Base-by-base conservation (phyloP, 495 filamentous ascomycete genomes). In the Mycothermus thermophilus region DNA sequence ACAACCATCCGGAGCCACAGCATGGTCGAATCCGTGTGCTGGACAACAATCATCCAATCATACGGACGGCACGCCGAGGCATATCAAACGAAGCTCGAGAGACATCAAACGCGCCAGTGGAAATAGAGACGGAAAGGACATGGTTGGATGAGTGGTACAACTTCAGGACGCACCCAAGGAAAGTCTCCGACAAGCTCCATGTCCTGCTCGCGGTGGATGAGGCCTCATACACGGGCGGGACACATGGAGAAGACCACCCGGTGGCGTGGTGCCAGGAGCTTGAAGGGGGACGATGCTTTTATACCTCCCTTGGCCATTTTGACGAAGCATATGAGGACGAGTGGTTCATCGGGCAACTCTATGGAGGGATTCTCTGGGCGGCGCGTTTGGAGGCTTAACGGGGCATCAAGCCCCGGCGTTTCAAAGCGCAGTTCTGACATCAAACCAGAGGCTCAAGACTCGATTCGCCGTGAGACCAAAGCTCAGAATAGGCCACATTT, bases 91-190 rank as follows among this genome's bases (percentile, higher is more conserved):
- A n/a, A n/a, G n/a, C n/a, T n/a, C n/a, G n/a, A n/a, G n/a, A n/a
- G 26, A 11, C 34, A 9, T 5, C n/a, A 16, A 16, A 1, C 7
- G 3, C 7, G 9, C 1, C n/a, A 1, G 4, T 22, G 14, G 18
- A 27, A 1, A 34, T 14, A 11, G 29, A 10, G 11, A 26, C 23
- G 47, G 35, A 35, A 14, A 44, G 42, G 42, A 24, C 33, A n/a
- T 63, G 56, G 54, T 44, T 53, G 37, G 56, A 61, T 24, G 56
- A 63, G 37, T 61, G 55, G 54, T 63, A 63, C 33, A 57, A 57
- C 39, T 60, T 61, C 41, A 43, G 46, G 37, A 22, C 28, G 30
- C 50, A 58, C 20, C 52, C 54, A 5, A 42, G 43, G 9, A 26
- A 15, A 8, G 16, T 11, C 0, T 14, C 28, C 1, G 30, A 30